phyloP scores from a whole-genome alignment of 2,329 filamentous ascomycete species.

The Furcasterigmium furcatum region DNA sequence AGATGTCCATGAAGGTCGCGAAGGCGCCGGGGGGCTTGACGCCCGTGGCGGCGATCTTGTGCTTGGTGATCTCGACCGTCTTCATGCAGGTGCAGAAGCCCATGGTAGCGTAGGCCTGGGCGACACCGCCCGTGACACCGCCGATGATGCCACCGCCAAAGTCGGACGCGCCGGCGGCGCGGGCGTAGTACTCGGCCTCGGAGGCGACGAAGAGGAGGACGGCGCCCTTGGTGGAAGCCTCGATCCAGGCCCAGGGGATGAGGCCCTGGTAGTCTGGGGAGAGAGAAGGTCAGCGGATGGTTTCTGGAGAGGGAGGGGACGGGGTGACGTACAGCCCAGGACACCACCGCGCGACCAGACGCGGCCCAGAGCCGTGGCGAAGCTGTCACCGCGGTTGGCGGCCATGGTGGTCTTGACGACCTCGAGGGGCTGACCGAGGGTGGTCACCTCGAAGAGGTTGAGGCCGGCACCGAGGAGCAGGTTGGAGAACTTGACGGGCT shows the following conservation, averaged over 20 bases:
- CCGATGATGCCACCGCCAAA: conserved; percentile 87
- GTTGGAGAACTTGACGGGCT: conserved; percentile 99
- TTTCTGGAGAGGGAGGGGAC: background rate
- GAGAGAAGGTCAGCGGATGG: conserved; percentile 18
- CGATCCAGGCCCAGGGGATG: conserved; percentile 99
- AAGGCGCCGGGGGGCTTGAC: conserved; percentile 88
- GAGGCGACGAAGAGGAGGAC: conserved; percentile 98
- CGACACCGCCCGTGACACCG: conserved; percentile 90
- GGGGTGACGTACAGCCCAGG: conserved; percentile 75
- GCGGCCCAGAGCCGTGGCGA: conserved; percentile 74
- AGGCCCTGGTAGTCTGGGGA: conserved; percentile 93
- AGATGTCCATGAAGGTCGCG: conserved; percentile 95
- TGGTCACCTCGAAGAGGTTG: conserved; percentile 88
- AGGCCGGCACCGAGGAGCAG: conserved; percentile 88
- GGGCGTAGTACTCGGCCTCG: conserved; percentile 95
- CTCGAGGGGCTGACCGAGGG: conserved; percentile 78
- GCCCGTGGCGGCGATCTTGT: conserved; percentile 84
- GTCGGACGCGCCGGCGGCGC: conserved; percentile 75
- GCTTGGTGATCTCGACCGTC: conserved; percentile 98
- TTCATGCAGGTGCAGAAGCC: conserved; percentile 99
- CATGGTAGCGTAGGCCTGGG: conserved; percentile 99
- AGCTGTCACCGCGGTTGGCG: conserved; percentile 87
- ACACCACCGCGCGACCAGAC: conserved; percentile 94
- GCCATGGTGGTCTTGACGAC: conserved; percentile 99
- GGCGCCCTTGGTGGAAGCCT: conserved; percentile 98